Conservation (phyloP, 768 basidiomycete genomes). For the Cyclocybe cylindracea region DNA sequence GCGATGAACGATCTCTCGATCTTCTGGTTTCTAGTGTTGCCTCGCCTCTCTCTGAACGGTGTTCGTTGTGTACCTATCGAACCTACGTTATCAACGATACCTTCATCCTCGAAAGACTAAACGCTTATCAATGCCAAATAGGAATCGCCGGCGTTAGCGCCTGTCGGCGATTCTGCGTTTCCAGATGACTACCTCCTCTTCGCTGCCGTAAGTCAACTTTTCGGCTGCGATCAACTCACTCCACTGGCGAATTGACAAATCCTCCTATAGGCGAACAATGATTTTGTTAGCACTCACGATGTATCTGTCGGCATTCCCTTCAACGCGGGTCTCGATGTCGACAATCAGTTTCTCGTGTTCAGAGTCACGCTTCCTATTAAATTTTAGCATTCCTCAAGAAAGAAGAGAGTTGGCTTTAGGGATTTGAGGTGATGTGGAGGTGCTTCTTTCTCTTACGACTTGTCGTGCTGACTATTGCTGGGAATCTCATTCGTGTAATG, state of each 20-base stretch:
- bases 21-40: not conserved
- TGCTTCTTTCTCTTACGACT: no score
- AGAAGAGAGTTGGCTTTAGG: not conserved
- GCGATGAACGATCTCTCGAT: no score
- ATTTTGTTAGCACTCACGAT: constrained; percentile 58
- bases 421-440: not conserved
- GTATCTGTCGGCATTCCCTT: constrained; percentile 48
- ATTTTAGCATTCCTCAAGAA: constrained; percentile 13
- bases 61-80: constrained; percentile 1
- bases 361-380: constrained; percentile 49
- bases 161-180: constrained; percentile 45
- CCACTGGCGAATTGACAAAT: not conserved
- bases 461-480: no score
- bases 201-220: constrained; percentile 44
- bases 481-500: no score
- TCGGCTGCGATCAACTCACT: not conserved
- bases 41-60: not conserved
- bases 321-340: constrained; percentile 52
- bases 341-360: constrained; percentile 65
- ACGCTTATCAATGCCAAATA: constrained; percentile 64
- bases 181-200: constrained; percentile 73
- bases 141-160: constrained; percentile 63
- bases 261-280: constrained; percentile 55
- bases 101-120: constrained; percentile 32
- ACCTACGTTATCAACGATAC: not conserved